phyloP scores from a whole-genome alignment of 2,329 filamentous ascomycete genomes.

The Exophiala mesophila region DNA sequence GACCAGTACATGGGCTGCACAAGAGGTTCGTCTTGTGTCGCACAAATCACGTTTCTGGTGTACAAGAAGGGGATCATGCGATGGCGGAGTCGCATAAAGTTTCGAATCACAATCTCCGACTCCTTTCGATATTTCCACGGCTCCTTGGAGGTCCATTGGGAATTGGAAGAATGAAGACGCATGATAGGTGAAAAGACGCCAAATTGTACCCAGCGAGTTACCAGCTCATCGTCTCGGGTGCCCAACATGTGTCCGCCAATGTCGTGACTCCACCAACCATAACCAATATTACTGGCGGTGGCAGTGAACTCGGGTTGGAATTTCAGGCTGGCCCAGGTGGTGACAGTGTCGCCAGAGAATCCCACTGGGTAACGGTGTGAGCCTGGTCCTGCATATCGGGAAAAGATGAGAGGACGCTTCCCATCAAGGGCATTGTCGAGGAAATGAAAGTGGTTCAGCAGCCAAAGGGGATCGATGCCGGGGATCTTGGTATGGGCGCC shows the following conservation, averaged over 20 bases:
- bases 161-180: constrained; percentile 56
- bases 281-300: constrained; percentile 62
- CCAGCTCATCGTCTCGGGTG: constrained; percentile 53
- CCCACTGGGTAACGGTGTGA: constrained; percentile 61
- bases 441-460: constrained; percentile 62
- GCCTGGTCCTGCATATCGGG: constrained; percentile 58
- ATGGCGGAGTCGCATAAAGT: constrained; percentile 53
- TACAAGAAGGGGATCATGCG: constrained; percentile 58
- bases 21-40: constrained; percentile 46
- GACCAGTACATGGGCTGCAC: constrained; percentile 62
- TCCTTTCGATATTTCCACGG: constrained; percentile 55
- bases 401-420: constrained; percentile 52
- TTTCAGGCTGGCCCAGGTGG: constrained; percentile 55
- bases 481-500: constrained; percentile 51
- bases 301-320: constrained; percentile 66
- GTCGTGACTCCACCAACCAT: constrained; percentile 65
- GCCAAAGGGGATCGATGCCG: constrained; percentile 59
- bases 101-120: constrained; percentile 43
- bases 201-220: constrained; percentile 57
- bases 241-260: constrained; percentile 61
- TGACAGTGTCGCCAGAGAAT: constrained; percentile 59
- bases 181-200: constrained; percentile 59
- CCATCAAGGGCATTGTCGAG: constrained; percentile 46
- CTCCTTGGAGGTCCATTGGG: constrained; percentile 56
- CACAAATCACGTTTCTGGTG: constrained; percentile 50